Percentiles rank a stretch among this genome's conserved stretches.
phyloP scores from a whole-genome alignment of 2,329 filamentous ascomycete genomes.

The Penicillium sp. region DNA sequence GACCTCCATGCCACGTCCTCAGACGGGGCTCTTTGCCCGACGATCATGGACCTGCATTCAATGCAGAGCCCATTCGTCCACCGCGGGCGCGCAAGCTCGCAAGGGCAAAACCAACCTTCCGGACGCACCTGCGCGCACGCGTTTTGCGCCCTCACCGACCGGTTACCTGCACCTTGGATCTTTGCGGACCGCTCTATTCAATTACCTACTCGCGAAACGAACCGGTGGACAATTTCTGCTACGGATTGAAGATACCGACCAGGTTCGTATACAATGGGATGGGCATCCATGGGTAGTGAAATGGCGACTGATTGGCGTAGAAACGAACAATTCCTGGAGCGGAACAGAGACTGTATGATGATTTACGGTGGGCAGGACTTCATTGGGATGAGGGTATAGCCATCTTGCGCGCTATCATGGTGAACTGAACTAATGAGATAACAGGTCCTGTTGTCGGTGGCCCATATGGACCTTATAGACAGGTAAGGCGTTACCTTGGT shows the following conservation, averaged over 20 bases:
- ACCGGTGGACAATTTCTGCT: constrained; percentile 89
- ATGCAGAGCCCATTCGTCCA: constrained; percentile 37
- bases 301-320: constrained; percentile 50
- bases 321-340: constrained; percentile 79
- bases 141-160: constrained; percentile 94
- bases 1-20: constrained; percentile 30
- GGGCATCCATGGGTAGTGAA: neutral
- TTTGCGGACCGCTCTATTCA: constrained; percentile 89
- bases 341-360: constrained; percentile 72
- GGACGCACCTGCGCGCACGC: constrained; percentile 66
- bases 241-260: constrained; percentile 92
- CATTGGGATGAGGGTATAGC: constrained; percentile 83
- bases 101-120: constrained; percentile 44
- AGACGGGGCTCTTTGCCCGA: constrained; percentile 26
- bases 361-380: constrained; percentile 85
- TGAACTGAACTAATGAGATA: neutral
- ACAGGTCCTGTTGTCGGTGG: constrained; percentile 77
- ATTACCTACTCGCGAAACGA: constrained; percentile 83
- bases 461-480: constrained; percentile 79
- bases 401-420: neutral
- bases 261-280: constrained; percentile 54
- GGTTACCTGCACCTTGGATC: constrained; percentile 92
- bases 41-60: constrained; percentile 39
- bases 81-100: constrained; percentile 24
- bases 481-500: constrained; percentile 52